Percentiles rank a stretch among this genome's conserved stretches.
Conservation (phyloP, 1,139 yeast species). For the Suhomyces chickasaworum region DNA sequence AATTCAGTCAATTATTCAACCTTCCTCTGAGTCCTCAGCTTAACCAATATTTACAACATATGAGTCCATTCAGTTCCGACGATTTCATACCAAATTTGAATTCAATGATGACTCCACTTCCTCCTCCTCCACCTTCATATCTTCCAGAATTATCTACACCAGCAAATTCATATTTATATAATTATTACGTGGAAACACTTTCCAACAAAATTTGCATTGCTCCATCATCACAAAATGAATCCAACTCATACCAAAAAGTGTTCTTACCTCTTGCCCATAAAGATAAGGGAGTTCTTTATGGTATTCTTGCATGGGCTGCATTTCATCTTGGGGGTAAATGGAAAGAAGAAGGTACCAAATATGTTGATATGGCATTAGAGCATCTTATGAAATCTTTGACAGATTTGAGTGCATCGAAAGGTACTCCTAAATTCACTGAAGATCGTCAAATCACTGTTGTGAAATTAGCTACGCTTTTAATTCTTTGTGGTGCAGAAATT, state of each 20-base stretch:
- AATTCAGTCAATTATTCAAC: slow-evolving; percentile 6
- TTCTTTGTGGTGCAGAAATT: slow-evolving; percentile 71
- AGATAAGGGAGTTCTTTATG: slow-evolving; percentile 67
- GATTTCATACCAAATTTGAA: slow-evolving; percentile 24
- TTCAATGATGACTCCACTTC: slow-evolving; percentile 25
- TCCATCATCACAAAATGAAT: slow-evolving; percentile 52
- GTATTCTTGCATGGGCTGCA: slow-evolving; percentile 79
- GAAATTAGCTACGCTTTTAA: slow-evolving; percentile 64
- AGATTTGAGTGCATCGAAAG: slow-evolving; percentile 16
- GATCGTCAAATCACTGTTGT: slow-evolving; percentile 32
- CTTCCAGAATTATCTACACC: slow-evolving; percentile 16
- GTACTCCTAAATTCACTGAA: slow-evolving; percentile 18
- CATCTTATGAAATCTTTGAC: slow-evolving; percentile 35
- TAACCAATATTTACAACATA: slow-evolving; percentile 1
- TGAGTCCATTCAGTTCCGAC: slow-evolving; percentile 6
- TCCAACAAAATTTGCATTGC: slow-evolving; percentile 64
- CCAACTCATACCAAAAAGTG: slow-evolving; percentile 71
- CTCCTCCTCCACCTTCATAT: slow-evolving; percentile 17
- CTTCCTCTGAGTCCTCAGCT: slow-evolving; percentile 6
- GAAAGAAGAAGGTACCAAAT: slow-evolving; percentile 40
- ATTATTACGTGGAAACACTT: slow-evolving; percentile 64
- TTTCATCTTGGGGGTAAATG: slow-evolving; percentile 57
- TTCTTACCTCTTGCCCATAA: slow-evolving; percentile 76
- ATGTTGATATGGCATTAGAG: slow-evolving; percentile 48
- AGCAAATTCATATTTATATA: slow-evolving; percentile 45